Percentiles rank a stretch among this genome's conserved stretches.
Conservation (phyloP, 2,329 filamentous ascomycete species). For the Lachnum nothofagi region DNA sequence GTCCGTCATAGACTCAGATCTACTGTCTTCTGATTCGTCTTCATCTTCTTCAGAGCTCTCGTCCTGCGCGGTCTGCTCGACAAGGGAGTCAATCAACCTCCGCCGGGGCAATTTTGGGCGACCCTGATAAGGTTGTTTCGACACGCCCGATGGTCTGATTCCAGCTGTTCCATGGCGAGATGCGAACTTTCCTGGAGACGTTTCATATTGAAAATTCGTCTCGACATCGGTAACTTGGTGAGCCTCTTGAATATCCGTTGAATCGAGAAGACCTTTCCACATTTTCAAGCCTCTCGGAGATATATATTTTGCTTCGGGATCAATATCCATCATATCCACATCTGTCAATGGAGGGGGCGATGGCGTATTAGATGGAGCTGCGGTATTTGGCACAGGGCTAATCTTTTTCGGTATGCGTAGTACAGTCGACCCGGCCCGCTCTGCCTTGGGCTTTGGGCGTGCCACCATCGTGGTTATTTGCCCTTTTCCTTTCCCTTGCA, state of each 20-base stretch:
- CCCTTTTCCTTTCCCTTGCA: conserved; percentile 8
- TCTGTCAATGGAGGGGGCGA: conserved; percentile 17
- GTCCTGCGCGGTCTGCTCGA: conserved; percentile 23
- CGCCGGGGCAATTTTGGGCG: conserved; percentile 19
- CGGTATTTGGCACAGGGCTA: conserved; percentile 4
- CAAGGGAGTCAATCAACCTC: conserved; percentile 33
- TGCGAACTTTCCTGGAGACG: not conserved
- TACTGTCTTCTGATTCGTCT: conserved; percentile 7
- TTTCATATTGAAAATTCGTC: not conserved
- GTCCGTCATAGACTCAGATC: conserved; percentile 1
- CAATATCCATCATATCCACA: conserved; percentile 24
- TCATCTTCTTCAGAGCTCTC: conserved; percentile 14
- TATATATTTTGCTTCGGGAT: conserved; percentile 11
- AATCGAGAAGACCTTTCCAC: conserved; percentile 27
- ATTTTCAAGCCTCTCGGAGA: conserved; percentile 27
- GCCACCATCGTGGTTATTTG: conserved; percentile 15
- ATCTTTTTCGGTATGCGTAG: conserved; percentile 10
- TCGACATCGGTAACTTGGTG: not conserved
- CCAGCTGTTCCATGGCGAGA: not conserved
- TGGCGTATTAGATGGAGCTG: conserved; percentile 6
- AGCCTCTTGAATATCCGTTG: conserved; percentile 8
- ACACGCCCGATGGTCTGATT: conserved; percentile 11
- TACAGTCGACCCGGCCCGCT: conserved; percentile 2
- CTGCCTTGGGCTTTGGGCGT: conserved; percentile 17
- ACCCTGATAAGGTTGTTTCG: conserved; percentile 15